Base-by-base conservation (phyloP, 2,329 filamentous ascomycete genomes). In the Monosporascus sp. region DNA sequence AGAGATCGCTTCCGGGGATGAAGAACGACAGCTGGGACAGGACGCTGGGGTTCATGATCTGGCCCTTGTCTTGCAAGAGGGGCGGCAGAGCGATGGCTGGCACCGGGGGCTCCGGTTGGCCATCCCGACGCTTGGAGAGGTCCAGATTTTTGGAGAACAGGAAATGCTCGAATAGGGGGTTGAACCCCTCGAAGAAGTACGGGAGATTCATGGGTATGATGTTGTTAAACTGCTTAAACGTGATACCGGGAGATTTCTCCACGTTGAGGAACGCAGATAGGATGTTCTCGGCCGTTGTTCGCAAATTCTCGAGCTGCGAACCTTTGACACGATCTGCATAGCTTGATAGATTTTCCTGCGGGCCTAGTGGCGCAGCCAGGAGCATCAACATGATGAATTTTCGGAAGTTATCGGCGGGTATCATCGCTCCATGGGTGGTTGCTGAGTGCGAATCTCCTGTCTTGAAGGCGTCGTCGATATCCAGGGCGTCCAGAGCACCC, bases 11-110 rank as follows among this genome's bases (percentile, higher is more conserved):
- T 6, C 84, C 82, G 2, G 82, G 81, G 27, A 91, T 75, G 64
- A 90, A 90, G 63, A 90, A 85, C 0, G 88, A 89, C 3, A 91
- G 72, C 63, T 91, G 88, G 2, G 81, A 85, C 1, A 90, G 68
- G 1, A 81, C 67, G 56, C 82, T 82, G n/a, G 83, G 69, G 58
- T 82, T 81, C 58, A 91, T 70, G 37, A 90, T 88, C 18, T 84
- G 80, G 31, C 79, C 83, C 5, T 62, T 66, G 20, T 78, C 71
- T 20, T 76, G 72, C 2, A 82, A 65, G 22, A 85, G 65, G 3
- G 83, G 80, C 50, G 65, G 64, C 15, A 15, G 47, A 8, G 48
- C 47, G 22, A 55, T 39, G 2, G 53, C 43, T 27, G 56, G 43
- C 38, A 55, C 6, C 46, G 49, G 38, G 50, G 56, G 35, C 57